These are phyloP conservation scores for Stemphylium vesicarium DNA, from an alignment of 2,329 filamentous ascomycete species.

Conservation along the genomic window DNA sequence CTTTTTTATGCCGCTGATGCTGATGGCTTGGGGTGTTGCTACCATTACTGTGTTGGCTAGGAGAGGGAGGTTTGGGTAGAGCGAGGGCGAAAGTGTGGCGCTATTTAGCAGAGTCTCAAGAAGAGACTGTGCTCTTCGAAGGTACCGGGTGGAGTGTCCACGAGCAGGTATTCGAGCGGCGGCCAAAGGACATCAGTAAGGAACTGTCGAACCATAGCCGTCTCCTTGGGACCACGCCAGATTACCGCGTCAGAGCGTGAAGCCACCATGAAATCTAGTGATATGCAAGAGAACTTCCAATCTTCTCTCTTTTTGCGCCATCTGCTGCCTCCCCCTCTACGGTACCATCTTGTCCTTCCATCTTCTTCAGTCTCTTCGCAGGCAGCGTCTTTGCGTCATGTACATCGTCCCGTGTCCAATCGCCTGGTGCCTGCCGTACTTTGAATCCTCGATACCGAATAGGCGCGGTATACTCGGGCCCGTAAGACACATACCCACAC, in stretches of 20 bases:
- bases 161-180: constrained; percentile 85
- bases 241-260: constrained; percentile 89
- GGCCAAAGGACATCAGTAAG: constrained; percentile 89
- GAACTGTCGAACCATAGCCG: constrained; percentile 97
- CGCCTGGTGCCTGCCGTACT: constrained; percentile 87
- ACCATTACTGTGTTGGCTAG: constrained; percentile 90
- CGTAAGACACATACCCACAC: constrained; percentile 94
- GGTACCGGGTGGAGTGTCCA: constrained; percentile 95
- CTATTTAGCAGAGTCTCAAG: constrained; percentile 75
- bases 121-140: constrained; percentile 97
- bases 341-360: background rate
- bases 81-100: constrained; percentile 24
- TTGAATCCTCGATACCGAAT: constrained; percentile 85
- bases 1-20: constrained; percentile 91
- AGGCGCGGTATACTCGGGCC: constrained; percentile 96
- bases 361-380: constrained; percentile 13
- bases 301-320: constrained; percentile 33
- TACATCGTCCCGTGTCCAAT: constrained; percentile 89
- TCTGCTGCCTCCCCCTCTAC: background rate
- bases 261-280: constrained; percentile 85
- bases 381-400: constrained; percentile 62
- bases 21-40: constrained; percentile 93
- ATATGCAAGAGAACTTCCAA: constrained; percentile 82
- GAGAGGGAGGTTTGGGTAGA: constrained; percentile 13
- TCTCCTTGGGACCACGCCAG: constrained; percentile 98